These are phyloP conservation scores for Fonsecaea nubica DNA, from an alignment of 2,329 filamentous ascomycete genomes.

Conservation along the genomic window DNA sequence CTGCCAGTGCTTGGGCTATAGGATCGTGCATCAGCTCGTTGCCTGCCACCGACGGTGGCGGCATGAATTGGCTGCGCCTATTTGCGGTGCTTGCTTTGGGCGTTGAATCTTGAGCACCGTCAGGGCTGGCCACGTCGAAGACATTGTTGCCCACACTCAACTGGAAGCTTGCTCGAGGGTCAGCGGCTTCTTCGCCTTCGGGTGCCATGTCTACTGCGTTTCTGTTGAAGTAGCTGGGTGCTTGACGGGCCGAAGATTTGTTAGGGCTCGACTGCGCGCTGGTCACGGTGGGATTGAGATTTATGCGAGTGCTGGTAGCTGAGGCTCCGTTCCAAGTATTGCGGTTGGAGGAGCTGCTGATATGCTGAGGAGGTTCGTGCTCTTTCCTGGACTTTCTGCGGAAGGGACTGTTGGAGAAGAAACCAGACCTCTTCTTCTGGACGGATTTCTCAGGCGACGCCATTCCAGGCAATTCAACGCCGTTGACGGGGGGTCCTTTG, in stretches of 20 bases:
- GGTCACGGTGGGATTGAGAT: slow-evolving; percentile 41
- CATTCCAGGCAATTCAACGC: slow-evolving; percentile 51
- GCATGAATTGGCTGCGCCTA: slow-evolving; percentile 36
- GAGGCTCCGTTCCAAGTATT: slow-evolving; percentile 60
- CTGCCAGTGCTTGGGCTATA: slow-evolving; percentile 88
- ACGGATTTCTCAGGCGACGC: slow-evolving; percentile 68
- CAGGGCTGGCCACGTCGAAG: slow-evolving; percentile 85
- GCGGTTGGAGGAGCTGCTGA: slow-evolving; percentile 49
- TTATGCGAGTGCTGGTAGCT: slow-evolving; percentile 38
- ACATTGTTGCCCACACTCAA: slow-evolving; percentile 96
- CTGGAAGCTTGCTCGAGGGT: slow-evolving; percentile 89
- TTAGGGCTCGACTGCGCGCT: slow-evolving; percentile 52
- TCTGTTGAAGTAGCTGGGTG: slow-evolving; percentile 46
- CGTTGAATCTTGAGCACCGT: slow-evolving; percentile 61
- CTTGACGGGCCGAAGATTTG: slow-evolving; percentile 48
- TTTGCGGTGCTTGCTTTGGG: slow-evolving; percentile 49
- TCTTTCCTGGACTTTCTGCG: slow-evolving; percentile 84
- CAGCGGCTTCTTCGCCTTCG: slow-evolving; percentile 81
- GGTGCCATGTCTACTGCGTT: slow-evolving; percentile 42
- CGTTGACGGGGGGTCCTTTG: slow-evolving; percentile 60
- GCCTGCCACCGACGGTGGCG: slow-evolving; percentile 44
- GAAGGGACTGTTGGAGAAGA: slow-evolving; percentile 94
- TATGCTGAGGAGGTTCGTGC: slow-evolving; percentile 60
- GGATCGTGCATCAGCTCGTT: slow-evolving; percentile 72
- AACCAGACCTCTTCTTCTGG: slow-evolving; percentile 76